Conservation (phyloP, 345 rosid species). For the Arabidopsis arenosa region DNA sequence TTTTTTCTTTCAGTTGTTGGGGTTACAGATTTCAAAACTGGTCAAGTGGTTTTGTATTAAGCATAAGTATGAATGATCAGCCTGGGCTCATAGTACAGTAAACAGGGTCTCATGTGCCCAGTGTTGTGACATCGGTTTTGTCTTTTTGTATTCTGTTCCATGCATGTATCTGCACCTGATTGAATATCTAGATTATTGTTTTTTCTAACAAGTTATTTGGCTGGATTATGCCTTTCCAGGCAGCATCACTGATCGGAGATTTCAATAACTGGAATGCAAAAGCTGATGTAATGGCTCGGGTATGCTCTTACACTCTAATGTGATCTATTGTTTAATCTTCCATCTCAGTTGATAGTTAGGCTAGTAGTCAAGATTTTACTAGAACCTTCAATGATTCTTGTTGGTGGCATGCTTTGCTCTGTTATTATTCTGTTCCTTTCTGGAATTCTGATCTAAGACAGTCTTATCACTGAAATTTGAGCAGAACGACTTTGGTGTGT, state of each 20-base stretch:
- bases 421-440: constrained; percentile 24
- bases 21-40: constrained; percentile 23
- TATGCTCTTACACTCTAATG: constrained; percentile 48
- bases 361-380: not conserved
- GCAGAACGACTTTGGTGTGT: constrained; percentile 94
- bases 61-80: constrained; percentile 21
- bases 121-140: constrained; percentile 17
- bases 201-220: constrained; percentile 20
- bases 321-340: constrained; percentile 11
- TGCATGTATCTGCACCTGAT: constrained; percentile 22
- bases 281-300: constrained; percentile 83
- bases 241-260: constrained; percentile 94
- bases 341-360: constrained; percentile 15
- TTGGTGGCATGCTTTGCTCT: constrained; percentile 24
- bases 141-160: constrained; percentile 4
- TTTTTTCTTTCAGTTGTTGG: constrained; percentile 1
- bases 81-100: constrained; percentile 12
- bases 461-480: constrained; percentile 18
- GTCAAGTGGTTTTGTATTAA: constrained; percentile 26
- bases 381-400: constrained; percentile 1
- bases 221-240: constrained; percentile 52
- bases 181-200: constrained; percentile 19
- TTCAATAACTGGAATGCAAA: constrained; percentile 94
- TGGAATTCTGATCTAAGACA: constrained; percentile 14
- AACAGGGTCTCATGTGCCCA: constrained; percentile 12